Percentiles rank a stretch among this genome's conserved stretches.
phyloP scores from a whole-genome alignment of 352 stramenopile species.

The Phytophthora hybrid region DNA sequence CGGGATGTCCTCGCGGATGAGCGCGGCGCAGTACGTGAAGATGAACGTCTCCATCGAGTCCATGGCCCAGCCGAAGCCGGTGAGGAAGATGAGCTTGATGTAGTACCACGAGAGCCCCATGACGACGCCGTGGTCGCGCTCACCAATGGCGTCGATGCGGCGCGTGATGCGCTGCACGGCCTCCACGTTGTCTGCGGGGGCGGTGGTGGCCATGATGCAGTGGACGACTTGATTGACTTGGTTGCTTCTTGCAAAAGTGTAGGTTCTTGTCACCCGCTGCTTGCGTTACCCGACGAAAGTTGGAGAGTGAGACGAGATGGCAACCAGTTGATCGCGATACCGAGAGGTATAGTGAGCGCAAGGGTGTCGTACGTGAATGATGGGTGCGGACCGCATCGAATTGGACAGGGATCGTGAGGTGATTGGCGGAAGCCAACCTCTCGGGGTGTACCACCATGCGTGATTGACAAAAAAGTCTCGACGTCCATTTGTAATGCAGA shows the following conservation, averaged over 20 bases:
- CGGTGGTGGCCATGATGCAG: background rate
- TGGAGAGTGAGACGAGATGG: slow-evolving; percentile 8
- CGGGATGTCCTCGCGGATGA: slow-evolving; percentile 60
- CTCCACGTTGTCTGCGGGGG: slow-evolving; percentile 47
- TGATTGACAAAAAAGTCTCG: too few species aligned
- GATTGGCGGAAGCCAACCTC: background rate
- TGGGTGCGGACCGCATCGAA: background rate
- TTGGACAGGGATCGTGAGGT: background rate
- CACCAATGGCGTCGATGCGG: slow-evolving; percentile 71
- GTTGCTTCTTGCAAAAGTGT: slow-evolving; percentile 12
- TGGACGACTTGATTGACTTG: slow-evolving; percentile 3
- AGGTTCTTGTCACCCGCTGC: slow-evolving; percentile 31
- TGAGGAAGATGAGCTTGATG: slow-evolving; percentile 70
- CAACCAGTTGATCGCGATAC: too few species aligned
- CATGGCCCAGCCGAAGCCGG: slow-evolving; percentile 77
- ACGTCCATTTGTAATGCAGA: too few species aligned
- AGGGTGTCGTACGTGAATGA: background rate
- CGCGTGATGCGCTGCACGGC: slow-evolving; percentile 71
- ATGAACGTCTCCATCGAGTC: slow-evolving; percentile 82
- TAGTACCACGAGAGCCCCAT: slow-evolving; percentile 79
- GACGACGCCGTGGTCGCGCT: slow-evolving; percentile 52
- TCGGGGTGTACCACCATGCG: too few species aligned
- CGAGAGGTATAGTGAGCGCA: too few species aligned
- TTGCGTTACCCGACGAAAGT: slow-evolving; percentile 33
- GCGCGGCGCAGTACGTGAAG: slow-evolving; percentile 60